Evolutionary conservation across 768 basidiomycete species (phyloP).

Genomic region (Baorangia bicolor): DNA sequence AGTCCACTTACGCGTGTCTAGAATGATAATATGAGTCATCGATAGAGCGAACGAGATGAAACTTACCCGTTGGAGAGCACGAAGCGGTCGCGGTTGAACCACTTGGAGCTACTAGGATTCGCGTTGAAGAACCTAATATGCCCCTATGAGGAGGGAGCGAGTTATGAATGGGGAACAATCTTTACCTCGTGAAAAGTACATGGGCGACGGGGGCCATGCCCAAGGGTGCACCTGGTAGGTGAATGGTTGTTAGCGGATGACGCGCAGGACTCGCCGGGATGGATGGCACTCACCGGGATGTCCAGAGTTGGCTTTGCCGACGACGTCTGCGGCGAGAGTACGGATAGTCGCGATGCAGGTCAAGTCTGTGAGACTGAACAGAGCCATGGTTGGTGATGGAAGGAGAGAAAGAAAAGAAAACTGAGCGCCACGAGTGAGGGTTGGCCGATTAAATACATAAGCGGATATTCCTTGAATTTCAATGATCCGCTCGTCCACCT

Average conservation of each 20-base stretch:
- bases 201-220: constrained; percentile 87
- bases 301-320: constrained; percentile 89
- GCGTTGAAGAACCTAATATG: constrained; percentile 72
- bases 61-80: constrained; percentile 92
- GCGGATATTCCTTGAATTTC: background rate
- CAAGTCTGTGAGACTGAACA: constrained; percentile 48
- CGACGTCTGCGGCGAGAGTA: constrained; percentile 72
- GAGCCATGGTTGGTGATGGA: constrained; percentile 36
- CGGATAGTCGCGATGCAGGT: constrained; percentile 71
- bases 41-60: background rate
- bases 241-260: constrained; percentile 6
- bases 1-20: constrained; percentile 68
- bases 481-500: background rate
- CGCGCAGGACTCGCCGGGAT: background rate
- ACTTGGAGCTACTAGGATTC: constrained; percentile 86
- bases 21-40: constrained; percentile 8
- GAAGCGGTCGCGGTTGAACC: constrained; percentile 97
- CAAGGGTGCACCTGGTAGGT: constrained; percentile 78
- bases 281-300: constrained; percentile 61
- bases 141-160: background rate
- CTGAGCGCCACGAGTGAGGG: background rate
- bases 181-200: constrained; percentile 72
- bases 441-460: constrained; percentile 12
- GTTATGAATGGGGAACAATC: background rate
- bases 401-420: constrained; percentile 8